phyloP scores from a whole-genome alignment of 75 land plant genomes.

The Pinus tabuliformis region DNA sequence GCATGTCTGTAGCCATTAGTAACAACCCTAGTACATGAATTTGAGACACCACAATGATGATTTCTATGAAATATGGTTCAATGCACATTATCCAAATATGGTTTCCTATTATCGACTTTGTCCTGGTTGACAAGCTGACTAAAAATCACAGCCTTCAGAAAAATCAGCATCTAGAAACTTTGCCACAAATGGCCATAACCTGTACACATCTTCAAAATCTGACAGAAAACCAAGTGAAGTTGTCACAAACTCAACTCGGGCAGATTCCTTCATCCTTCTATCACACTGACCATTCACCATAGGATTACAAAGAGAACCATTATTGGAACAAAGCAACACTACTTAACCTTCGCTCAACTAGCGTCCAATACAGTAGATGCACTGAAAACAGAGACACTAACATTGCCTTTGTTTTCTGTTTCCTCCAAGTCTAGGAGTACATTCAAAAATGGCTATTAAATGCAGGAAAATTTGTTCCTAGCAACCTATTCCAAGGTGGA shows the following conservation, averaged over 20 bases:
- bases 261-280: neutral
- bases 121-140: neutral
- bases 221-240: constrained; percentile 36
- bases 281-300: neutral
- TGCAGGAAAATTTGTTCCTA: no score
- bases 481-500: no score
- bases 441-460: no score
- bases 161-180: constrained; percentile 51
- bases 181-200: constrained; percentile 44
- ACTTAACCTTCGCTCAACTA: neutral
- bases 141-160: constrained; percentile 17
- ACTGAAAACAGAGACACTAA: neutral
- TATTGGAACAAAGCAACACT: neutral
- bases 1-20: neutral
- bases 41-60: neutral
- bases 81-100: neutral
- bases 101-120: constrained; percentile 1
- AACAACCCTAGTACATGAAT: neutral
- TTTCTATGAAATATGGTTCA: neutral
- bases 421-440: neutral
- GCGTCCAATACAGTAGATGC: neutral
- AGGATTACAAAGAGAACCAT: constrained; percentile 3
- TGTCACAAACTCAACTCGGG: constrained; percentile 26
- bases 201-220: constrained; percentile 52
- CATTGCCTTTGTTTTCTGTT: neutral